A percentile compares a stretch with the other conserved stretches of the same genome.
Conservation (phyloP, 495 filamentous ascomycete species). For the Tuber brumale region DNA sequence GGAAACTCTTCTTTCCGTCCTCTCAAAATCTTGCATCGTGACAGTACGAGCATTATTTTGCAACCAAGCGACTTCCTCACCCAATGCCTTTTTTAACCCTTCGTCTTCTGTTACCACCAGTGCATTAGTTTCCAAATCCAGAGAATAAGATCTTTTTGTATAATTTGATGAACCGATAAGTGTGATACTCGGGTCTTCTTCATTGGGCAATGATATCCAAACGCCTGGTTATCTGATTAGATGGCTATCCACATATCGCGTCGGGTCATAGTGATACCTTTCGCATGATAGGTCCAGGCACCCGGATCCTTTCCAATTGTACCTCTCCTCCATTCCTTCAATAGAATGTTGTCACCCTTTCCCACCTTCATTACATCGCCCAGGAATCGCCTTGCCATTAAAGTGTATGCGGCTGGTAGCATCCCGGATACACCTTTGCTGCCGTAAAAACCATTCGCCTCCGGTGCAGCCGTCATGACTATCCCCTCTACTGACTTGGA, state of each 20-base stretch:
- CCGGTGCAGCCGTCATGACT: slow-evolving; percentile 86
- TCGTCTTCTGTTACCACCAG: slow-evolving; percentile 76
- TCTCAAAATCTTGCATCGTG: slow-evolving; percentile 67
- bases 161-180: slow-evolving; percentile 92
- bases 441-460: slow-evolving; percentile 92
- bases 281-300: slow-evolving; percentile 98
- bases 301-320: slow-evolving; percentile 50
- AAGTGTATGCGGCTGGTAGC: slow-evolving; percentile 83
- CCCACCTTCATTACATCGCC: slow-evolving; percentile 57
- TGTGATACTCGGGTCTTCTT: slow-evolving; percentile 61
- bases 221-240: slow-evolving; percentile 48
- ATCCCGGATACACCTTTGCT: slow-evolving; percentile 82
- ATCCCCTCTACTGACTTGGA: slow-evolving; percentile 63
- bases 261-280: slow-evolving; percentile 47
- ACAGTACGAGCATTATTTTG: slow-evolving; percentile 62
- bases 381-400: slow-evolving; percentile 76
- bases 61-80: slow-evolving; percentile 71
- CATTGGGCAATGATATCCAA: slow-evolving; percentile 70
- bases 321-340: slow-evolving; percentile 86
- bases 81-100: slow-evolving; percentile 62
- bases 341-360: slow-evolving; percentile 55
- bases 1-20: slow-evolving; percentile 71
- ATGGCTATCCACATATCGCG: not conserved
- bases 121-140: slow-evolving; percentile 83
- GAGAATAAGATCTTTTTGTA: slow-evolving; percentile 82